Percentiles rank a stretch among this genome's conserved stretches.
These are phyloP conservation scores for Bocquillonia castaneifolia DNA, from an alignment of 441 rosid genomes.

Conservation along the genomic window DNA sequence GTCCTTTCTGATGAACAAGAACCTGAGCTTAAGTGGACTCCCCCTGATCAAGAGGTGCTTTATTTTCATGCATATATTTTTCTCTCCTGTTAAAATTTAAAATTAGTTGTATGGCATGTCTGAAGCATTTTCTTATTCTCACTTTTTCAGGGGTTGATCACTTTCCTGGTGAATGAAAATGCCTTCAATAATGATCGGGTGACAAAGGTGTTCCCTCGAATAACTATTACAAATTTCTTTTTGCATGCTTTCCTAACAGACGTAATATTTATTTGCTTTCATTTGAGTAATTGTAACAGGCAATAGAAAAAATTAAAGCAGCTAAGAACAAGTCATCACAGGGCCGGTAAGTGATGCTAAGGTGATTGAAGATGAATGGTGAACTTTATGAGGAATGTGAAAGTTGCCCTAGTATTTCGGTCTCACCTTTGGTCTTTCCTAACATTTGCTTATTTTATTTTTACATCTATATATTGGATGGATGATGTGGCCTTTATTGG, in stretches of 20 bases:
- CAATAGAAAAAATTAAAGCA: slow-evolving; percentile 80
- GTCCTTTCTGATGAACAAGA: slow-evolving; percentile 57
- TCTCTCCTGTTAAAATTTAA: too few species aligned
- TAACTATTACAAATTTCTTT: background rate
- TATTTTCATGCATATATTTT: slow-evolving; percentile 3
- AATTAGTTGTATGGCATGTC: background rate
- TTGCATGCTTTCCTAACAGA: slow-evolving; percentile 14
- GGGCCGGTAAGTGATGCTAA: slow-evolving; percentile 61
- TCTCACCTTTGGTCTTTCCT: too few species aligned
- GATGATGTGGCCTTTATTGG: too few species aligned
- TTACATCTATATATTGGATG: too few species aligned
- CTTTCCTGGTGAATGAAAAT: slow-evolving; percentile 76
- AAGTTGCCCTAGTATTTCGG: too few species aligned
- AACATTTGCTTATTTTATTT: too few species aligned
- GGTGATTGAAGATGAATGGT: slow-evolving; percentile 13
- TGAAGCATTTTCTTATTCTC: background rate
- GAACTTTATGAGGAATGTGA: too few species aligned
- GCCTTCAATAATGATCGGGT: slow-evolving; percentile 84
- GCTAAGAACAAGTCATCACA: slow-evolving; percentile 93
- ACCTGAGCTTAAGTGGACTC: slow-evolving; percentile 74
- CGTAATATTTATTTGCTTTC: slow-evolving; percentile 8
- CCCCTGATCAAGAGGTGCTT: slow-evolving; percentile 68
- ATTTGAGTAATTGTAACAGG: slow-evolving; percentile 40
- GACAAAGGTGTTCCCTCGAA: slow-evolving; percentile 50
- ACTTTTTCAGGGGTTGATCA: slow-evolving; percentile 51